Percentiles rank a stretch among this genome's conserved stretches.
These are phyloP conservation scores for Globisporangium paddicum DNA, from an alignment of 352 stramenopile species.

Conservation along the genomic window DNA sequence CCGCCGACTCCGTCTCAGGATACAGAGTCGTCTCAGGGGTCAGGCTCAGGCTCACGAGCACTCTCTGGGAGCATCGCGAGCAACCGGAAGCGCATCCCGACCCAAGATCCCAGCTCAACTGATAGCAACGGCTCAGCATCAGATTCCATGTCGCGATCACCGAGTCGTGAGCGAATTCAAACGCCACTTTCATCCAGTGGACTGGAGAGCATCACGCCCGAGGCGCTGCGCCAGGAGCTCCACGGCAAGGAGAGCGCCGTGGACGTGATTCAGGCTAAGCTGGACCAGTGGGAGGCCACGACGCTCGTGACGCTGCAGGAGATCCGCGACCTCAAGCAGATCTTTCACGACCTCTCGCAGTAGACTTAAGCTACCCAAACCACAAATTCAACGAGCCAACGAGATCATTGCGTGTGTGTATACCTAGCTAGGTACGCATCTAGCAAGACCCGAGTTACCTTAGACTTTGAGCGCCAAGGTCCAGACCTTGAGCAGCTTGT, in stretches of 20 bases:
- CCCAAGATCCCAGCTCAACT: conserved; percentile 11
- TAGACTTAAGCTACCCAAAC: not conserved
- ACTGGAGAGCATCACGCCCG: conserved; percentile 11
- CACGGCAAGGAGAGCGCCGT: conserved; percentile 36
- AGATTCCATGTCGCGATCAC: not conserved
- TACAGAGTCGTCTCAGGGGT: not conserved
- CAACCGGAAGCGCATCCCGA: conserved; percentile 46
- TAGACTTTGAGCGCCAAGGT: not conserved
- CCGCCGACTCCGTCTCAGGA: conserved; percentile 1
- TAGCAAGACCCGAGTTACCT: no score
- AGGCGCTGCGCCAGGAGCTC: conserved; percentile 28
- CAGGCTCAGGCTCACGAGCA: conserved; percentile 16
- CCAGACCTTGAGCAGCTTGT: conserved; percentile 77
- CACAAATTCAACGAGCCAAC: not conserved
- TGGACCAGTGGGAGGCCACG: conserved; percentile 55
- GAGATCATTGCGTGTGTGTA: not conserved
- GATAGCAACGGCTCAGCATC: not conserved
- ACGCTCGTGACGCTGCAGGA: conserved; percentile 66
- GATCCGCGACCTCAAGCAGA: conserved; percentile 63
- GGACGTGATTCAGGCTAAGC: conserved; percentile 46
- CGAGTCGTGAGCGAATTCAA: conserved; percentile 22
- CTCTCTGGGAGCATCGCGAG: conserved; percentile 51
- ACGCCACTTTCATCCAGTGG: conserved; percentile 32
- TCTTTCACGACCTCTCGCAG: conserved; percentile 45
- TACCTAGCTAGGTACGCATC: not conserved